A percentile compares a stretch with the other conserved stretches of the same genome.
phyloP scores from a whole-genome alignment of 352 stramenopile species.

The Phytophthora meadii region DNA sequence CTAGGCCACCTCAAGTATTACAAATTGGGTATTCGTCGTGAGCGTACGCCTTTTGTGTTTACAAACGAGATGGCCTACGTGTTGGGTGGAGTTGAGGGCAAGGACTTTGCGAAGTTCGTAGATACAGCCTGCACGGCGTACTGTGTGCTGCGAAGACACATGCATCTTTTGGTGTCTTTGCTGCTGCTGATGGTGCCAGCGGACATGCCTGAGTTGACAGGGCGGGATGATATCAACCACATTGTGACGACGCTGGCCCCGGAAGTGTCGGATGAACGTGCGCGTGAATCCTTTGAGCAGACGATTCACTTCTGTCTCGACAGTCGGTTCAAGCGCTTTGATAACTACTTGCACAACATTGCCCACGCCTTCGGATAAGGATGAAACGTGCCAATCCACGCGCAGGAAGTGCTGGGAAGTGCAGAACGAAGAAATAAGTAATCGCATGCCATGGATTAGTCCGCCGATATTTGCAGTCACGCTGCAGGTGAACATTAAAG shows the following conservation, averaged over 20 bases:
- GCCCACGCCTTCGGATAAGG: slow-evolving; percentile 44
- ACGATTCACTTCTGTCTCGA: slow-evolving; percentile 86
- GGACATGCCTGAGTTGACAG: slow-evolving; percentile 84
- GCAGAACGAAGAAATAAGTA: slow-evolving; percentile 37
- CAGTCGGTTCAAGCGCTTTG: slow-evolving; percentile 88
- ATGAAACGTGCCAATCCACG: slow-evolving; percentile 7
- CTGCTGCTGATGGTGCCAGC: slow-evolving; percentile 89
- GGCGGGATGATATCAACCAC: slow-evolving; percentile 87
- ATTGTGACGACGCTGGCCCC: slow-evolving; percentile 78
- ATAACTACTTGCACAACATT: slow-evolving; percentile 87
- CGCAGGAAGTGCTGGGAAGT: slow-evolving; percentile 16
- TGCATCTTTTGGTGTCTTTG: slow-evolving; percentile 86
- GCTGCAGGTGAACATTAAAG: slow-evolving; percentile 17
- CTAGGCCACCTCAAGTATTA: slow-evolving; percentile 91
- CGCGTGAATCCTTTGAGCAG: slow-evolving; percentile 72
- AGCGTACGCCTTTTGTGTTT: slow-evolving; percentile 90
- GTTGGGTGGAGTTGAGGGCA: slow-evolving; percentile 75
- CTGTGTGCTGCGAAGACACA: slow-evolving; percentile 84
- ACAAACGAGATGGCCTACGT: slow-evolving; percentile 91
- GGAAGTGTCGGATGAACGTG: slow-evolving; percentile 73
- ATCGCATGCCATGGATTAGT: slow-evolving; percentile 24
- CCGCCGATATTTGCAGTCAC: slow-evolving; percentile 20
- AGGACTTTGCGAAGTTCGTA: slow-evolving; percentile 78
- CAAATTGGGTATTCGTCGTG: slow-evolving; percentile 81
- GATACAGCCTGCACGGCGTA: slow-evolving; percentile 78